Evolutionary conservation across 148 eudicot species (phyloP).

Genomic region (Silene latifolia): DNA sequence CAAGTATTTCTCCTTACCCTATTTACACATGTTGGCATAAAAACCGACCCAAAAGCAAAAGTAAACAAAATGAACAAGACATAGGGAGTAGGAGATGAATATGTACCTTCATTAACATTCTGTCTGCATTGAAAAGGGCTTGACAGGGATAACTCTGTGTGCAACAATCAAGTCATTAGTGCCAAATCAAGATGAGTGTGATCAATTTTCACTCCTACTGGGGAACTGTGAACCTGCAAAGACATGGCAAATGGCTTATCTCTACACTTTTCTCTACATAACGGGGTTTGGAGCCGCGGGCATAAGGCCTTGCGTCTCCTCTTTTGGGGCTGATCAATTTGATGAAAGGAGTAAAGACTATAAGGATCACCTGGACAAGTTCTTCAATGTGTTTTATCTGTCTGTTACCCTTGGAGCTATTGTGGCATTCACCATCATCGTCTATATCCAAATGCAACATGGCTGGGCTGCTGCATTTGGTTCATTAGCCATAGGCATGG

Average conservation of each 20-base stretch:
- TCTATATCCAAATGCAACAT: constrained; percentile 65
- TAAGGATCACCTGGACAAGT: constrained; percentile 62
- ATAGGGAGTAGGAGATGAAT: not conserved
- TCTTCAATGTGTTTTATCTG: constrained; percentile 79
- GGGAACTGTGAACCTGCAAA: constrained; percentile 78
- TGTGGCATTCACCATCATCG: constrained; percentile 70
- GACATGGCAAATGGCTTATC: constrained; percentile 75
- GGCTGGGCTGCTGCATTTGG: constrained; percentile 86
- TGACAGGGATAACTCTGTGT: constrained; percentile 71
- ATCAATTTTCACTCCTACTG: constrained; percentile 54
- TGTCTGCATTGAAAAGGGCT: constrained; percentile 44
- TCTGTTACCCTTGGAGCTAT: constrained; percentile 81
- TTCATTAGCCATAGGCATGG: constrained; percentile 73
- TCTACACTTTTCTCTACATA: constrained; percentile 58
- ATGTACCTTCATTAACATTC: not conserved
- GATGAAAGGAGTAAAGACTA: constrained; percentile 64
- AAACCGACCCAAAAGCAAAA: not conserved
- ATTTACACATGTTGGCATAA: not conserved
- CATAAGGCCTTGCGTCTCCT: constrained; percentile 83
- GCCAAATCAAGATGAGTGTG: constrained; percentile 75
- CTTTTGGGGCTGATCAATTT: constrained; percentile 92
- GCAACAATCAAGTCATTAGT: constrained; percentile 59
- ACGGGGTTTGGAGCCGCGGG: constrained; percentile 92
- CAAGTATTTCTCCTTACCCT: no score
- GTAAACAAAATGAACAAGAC: not conserved